Evolutionary conservation across 169 alveolate species (phyloP).

Genomic region (Eimeria sp.): DNA sequence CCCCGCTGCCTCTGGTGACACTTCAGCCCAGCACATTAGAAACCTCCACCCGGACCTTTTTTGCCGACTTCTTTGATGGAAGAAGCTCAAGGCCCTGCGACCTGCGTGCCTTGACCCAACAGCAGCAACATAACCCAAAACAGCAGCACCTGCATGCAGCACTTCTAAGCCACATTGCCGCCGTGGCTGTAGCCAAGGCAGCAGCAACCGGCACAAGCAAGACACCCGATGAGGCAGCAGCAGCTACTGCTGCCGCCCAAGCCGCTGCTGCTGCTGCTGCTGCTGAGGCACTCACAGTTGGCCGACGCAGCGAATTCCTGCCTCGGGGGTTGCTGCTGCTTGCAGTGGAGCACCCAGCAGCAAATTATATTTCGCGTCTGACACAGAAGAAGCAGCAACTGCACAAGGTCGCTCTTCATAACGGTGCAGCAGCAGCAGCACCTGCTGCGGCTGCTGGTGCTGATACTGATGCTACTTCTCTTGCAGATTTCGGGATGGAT

Average conservation of each 20-base stretch:
- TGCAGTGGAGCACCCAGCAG: constrained; percentile 54
- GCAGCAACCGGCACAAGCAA: not conserved
- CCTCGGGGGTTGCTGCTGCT: constrained; percentile 59
- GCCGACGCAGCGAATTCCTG: constrained; percentile 2
- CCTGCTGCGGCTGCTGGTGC: constrained; percentile 39
- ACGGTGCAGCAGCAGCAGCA: constrained; percentile 17
- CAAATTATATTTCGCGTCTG: not conserved
- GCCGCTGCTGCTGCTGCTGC: constrained; percentile 17
- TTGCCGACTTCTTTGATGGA: constrained; percentile 15
- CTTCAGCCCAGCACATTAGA: not conserved
- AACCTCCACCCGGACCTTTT: constrained; percentile 17
- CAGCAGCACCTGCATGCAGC: constrained; percentile 61
- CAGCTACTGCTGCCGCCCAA: not conserved
- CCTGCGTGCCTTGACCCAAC: constrained; percentile 13
- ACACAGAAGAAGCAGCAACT: constrained; percentile 19
- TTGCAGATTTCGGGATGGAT: constrained; percentile 28
- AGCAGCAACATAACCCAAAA: not conserved
- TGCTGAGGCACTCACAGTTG: not conserved
- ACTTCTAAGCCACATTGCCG: not conserved
- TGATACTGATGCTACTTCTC: not conserved
- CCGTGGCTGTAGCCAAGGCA: constrained; percentile 12
- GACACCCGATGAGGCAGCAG: not conserved
- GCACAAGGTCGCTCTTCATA: not conserved
- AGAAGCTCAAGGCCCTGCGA: constrained; percentile 34
- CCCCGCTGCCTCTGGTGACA: constrained; percentile 25